phyloP scores from a whole-genome alignment of 2,329 filamentous ascomycete genomes.

The Ceratocystis variospora region DNA sequence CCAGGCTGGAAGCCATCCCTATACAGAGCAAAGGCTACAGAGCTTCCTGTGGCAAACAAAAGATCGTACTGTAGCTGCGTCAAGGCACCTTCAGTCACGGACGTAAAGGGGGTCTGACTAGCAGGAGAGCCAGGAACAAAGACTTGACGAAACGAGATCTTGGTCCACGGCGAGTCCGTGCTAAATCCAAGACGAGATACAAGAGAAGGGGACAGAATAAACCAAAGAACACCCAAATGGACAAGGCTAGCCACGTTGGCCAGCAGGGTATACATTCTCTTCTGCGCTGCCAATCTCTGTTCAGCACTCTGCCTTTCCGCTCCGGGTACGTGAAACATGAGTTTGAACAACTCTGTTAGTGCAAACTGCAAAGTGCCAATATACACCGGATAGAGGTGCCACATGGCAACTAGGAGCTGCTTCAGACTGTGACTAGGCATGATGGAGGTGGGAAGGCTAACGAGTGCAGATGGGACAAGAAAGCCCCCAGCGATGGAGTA shows the following conservation, averaged over 20 bases:
- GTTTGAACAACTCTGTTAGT: conserved; percentile 8
- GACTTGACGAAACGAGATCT: conserved; percentile 12
- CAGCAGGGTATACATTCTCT: conserved; percentile 18
- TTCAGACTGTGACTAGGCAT: conserved; percentile 19
- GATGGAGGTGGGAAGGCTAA: conserved; percentile 19
- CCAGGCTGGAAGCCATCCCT: background rate
- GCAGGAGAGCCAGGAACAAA: conserved; percentile 20
- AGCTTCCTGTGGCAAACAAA: conserved; percentile 20
- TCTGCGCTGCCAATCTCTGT: conserved; percentile 7
- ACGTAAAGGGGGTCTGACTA: conserved; percentile 8
- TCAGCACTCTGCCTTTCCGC: background rate
- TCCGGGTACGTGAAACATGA: conserved; percentile 2
- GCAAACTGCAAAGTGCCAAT: conserved; percentile 18
- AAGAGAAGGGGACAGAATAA: conserved; percentile 13
- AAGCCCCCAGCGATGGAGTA: conserved; percentile 20
- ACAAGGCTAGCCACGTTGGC: conserved; percentile 7
- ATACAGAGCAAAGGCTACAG: conserved; percentile 11
- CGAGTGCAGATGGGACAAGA: conserved; percentile 20
- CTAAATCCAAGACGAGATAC: background rate
- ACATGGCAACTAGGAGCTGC: conserved; percentile 21
- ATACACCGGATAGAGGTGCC: conserved; percentile 23
- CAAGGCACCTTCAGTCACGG: conserved; percentile 17
- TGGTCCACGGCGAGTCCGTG: conserved; percentile 7
- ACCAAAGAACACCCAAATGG: conserved; percentile 17
- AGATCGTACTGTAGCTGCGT: conserved; percentile 22